Percentiles rank a stretch among this genome's conserved stretches.
Conservation (phyloP, 2,329 filamentous ascomycete genomes). For the Beauveria sp. region DNA sequence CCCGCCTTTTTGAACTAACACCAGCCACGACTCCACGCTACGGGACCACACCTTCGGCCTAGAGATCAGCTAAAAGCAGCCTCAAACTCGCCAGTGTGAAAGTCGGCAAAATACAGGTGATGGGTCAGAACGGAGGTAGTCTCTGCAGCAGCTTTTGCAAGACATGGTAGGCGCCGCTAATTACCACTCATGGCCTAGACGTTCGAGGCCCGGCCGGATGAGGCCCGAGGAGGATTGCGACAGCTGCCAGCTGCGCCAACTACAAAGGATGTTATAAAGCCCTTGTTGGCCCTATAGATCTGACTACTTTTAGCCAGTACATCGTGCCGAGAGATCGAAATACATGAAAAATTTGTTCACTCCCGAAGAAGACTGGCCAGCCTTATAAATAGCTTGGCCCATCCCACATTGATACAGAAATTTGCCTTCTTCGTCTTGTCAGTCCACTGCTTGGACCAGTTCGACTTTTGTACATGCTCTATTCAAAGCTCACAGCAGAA, state of each 20-base stretch:
- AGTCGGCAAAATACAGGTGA: no score
- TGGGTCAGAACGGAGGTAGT: no score
- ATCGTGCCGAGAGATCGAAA: neutral
- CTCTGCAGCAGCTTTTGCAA: no score
- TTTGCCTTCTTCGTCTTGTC: no score
- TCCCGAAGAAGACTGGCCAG: neutral
- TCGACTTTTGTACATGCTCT: neutral
- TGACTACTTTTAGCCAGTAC: neutral
- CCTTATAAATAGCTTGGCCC: neutral
- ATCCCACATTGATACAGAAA: neutral
- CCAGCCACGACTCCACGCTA: neutral
- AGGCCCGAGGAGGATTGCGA: neutral
- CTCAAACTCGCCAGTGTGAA: neutral
- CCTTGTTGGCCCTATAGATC: neutral
- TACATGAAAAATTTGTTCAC: neutral
- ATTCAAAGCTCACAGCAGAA: neutral
- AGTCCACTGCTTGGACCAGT: neutral
- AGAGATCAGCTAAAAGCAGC: neutral
- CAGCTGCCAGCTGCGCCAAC: neutral
- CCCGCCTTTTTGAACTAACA: neutral
- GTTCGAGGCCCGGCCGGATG: neutral
- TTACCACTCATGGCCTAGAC: neutral
- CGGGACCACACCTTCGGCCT: neutral
- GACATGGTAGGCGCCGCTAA: neutral
- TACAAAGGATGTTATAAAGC: neutral